Conservation (phyloP, 208 protist genomes). For the Trypanosomatidae sp. region DNA sequence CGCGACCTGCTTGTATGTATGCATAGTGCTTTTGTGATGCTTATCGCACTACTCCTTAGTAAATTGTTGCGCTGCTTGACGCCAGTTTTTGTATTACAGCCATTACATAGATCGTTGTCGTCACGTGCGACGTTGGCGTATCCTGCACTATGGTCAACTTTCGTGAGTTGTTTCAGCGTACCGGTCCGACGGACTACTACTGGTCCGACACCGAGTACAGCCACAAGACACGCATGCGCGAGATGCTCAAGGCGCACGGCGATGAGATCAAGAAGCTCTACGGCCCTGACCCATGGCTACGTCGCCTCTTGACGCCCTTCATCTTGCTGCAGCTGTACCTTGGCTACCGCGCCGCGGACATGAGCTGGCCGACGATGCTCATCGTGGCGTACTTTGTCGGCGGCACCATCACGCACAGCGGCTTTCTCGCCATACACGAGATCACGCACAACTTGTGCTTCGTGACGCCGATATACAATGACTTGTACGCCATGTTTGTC, state of each 20-base stretch:
- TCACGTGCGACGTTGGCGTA: no score
- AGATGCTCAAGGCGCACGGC: slow-evolving; percentile 69
- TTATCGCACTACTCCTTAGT: no score
- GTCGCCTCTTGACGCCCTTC: slow-evolving; percentile 22
- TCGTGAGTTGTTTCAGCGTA: slow-evolving; percentile 8
- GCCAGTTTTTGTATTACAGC: no score
- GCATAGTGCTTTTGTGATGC: no score
- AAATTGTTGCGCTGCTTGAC: no score
- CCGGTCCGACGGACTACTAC: slow-evolving; percentile 46
- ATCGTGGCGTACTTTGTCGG: slow-evolving; percentile 68
- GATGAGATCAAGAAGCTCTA: slow-evolving; percentile 69
- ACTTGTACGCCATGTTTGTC: slow-evolving; percentile 63
- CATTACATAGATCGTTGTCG: no score
- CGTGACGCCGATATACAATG: slow-evolving; percentile 58
- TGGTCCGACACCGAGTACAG: slow-evolving; percentile 51
- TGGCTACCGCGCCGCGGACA: slow-evolving; percentile 32
- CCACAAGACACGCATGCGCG: slow-evolving; percentile 47
- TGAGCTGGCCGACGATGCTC: slow-evolving; percentile 51
- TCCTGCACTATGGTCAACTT: not conserved
- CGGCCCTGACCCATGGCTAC: slow-evolving; percentile 44
- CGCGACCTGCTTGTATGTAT: no score
- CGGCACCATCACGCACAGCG: slow-evolving; percentile 69
- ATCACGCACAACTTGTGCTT: slow-evolving; percentile 84
- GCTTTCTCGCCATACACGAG: slow-evolving; percentile 88
- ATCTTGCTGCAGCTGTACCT: slow-evolving; percentile 55